Evolutionary conservation across 768 basidiomycete species (phyloP).

Genomic region (Collybiopsis confluens): DNA sequence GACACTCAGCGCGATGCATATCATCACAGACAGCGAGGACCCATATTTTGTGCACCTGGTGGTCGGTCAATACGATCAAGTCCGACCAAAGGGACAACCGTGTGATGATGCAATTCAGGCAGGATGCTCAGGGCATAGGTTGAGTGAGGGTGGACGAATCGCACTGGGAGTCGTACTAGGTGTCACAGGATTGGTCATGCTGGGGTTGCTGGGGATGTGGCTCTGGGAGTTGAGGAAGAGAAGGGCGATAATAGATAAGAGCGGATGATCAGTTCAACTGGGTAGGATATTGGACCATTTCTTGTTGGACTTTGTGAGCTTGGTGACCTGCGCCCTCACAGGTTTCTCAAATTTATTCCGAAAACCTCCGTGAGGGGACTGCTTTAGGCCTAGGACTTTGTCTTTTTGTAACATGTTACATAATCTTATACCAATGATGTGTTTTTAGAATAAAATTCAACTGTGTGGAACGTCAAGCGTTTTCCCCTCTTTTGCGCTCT

Average conservation of each 20-base stretch:
- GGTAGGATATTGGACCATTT: no score
- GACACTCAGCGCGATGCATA: conserved; percentile 76
- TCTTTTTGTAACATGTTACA: no score
- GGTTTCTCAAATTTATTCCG: no score
- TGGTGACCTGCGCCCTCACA: no score
- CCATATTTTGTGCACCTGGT: conserved; percentile 75
- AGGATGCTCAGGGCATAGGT: conserved; percentile 44
- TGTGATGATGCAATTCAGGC: conserved; percentile 69
- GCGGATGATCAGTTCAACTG: background rate
- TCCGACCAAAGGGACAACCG: conserved; percentile 63
- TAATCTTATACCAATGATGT: no score
- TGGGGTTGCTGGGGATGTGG: conserved; percentile 42
- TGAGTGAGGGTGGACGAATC: conserved; percentile 61
- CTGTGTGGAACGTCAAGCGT: conserved; percentile 29
- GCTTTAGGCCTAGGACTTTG: no score
- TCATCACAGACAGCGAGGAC: conserved; percentile 61
- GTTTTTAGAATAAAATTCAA: no score
- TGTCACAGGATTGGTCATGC: conserved; percentile 55
- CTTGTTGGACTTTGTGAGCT: no score
- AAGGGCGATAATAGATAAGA: conserved; percentile 1
- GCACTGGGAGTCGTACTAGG: conserved; percentile 67
- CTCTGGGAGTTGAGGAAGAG: conserved; percentile 18
- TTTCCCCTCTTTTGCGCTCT: conserved; percentile 58
- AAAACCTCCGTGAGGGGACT: no score
- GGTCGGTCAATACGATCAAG: conserved; percentile 60